Conservation (phyloP, 345 rosid species). For the Adansonia digitata region DNA sequence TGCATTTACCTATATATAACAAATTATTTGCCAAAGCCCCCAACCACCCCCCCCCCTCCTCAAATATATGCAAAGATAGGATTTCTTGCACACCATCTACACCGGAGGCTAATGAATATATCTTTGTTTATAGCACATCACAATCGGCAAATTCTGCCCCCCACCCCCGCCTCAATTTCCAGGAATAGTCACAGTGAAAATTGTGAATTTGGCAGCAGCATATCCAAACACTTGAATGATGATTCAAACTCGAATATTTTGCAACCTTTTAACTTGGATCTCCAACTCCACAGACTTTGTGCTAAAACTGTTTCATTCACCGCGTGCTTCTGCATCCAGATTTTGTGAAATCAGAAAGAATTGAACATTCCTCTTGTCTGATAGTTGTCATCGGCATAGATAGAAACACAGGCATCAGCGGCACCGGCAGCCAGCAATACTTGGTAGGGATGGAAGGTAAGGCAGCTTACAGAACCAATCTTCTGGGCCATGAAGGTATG, state of each 20-base stretch:
- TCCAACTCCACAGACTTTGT: not conserved
- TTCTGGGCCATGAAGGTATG: constrained; percentile 93
- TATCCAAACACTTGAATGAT: not conserved
- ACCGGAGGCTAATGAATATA: constrained; percentile 50
- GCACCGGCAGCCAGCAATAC: constrained; percentile 88
- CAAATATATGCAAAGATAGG: constrained; percentile 13
- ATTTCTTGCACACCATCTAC: constrained; percentile 17
- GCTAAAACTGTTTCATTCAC: not conserved
- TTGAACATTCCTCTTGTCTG: constrained; percentile 33
- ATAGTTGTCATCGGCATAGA: constrained; percentile 60
- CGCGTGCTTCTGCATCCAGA: constrained; percentile 7
- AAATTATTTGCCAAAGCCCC: constrained; percentile 69
- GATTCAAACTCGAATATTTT: not conserved
- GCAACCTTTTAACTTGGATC: not conserved
- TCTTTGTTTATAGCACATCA: constrained; percentile 20
- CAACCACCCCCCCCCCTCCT: constrained; percentile 35
- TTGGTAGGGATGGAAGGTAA: constrained; percentile 91
- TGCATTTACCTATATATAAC: constrained; percentile 41
- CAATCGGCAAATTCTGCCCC: constrained; percentile 11
- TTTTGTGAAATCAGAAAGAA: not conserved
- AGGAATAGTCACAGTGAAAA: constrained; percentile 3
- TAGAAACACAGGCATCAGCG: constrained; percentile 71
- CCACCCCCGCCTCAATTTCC: constrained; percentile 12
- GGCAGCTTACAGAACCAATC: constrained; percentile 94
- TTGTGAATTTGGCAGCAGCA: constrained; percentile 8